Evolutionary conservation across 176 grass and related monocot species (phyloP).

Genomic region (Coix lacrymajobi): DNA sequence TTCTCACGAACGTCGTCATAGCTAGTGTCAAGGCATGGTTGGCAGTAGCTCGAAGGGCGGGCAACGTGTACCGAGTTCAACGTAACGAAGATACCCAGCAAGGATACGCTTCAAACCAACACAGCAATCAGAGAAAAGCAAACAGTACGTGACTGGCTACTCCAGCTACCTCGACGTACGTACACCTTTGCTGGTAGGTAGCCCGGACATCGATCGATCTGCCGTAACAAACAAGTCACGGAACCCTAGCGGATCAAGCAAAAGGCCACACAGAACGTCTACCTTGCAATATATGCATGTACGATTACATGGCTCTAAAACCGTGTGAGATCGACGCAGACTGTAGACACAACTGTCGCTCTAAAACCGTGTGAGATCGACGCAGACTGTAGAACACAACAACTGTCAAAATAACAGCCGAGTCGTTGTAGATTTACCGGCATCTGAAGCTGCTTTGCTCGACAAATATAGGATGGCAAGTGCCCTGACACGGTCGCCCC

Average conservation of each 20-base stretch:
- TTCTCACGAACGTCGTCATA: neutral
- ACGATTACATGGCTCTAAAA: too few species aligned
- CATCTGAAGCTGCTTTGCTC: neutral
- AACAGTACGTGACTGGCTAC: neutral
- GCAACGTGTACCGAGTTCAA: neutral
- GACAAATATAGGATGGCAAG: neutral
- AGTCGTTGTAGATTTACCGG: neutral
- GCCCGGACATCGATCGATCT: neutral
- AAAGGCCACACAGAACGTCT: neutral
- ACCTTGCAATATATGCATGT: neutral
- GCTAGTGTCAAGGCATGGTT: neutral
- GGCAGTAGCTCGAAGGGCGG: neutral
- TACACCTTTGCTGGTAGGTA: neutral
- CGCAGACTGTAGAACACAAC: neutral
- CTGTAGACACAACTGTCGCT: too few species aligned
- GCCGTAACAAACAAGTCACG: neutral
- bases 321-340: too few species aligned
- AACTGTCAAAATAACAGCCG: neutral
- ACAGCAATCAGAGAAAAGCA: neutral
- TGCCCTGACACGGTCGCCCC: neutral
- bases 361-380: neutral
- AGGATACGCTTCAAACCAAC: neutral
- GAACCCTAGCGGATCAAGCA: neutral
- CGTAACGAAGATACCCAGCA: neutral
- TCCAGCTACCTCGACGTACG: too few species aligned